Percentiles rank a stretch among this genome's conserved stretches.
These are phyloP conservation scores for Calonectria pauciramosa DNA, from an alignment of 2,329 filamentous ascomycete genomes.

Conservation along the genomic window DNA sequence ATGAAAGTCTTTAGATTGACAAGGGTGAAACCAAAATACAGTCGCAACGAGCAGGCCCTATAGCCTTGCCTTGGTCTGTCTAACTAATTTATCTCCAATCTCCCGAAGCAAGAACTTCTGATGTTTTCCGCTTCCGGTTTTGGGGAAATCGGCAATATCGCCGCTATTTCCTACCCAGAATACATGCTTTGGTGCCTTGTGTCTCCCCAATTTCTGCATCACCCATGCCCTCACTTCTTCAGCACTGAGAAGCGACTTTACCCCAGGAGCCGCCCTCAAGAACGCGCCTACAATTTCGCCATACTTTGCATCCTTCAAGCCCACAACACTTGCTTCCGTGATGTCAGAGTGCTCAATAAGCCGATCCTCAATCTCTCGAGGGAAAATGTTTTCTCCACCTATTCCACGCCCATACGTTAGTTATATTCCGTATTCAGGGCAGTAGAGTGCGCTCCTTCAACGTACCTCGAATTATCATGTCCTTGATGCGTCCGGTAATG, in stretches of 20 bases:
- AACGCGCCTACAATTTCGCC: constrained; percentile 87
- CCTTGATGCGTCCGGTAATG: constrained; percentile 88
- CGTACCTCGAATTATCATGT: constrained; percentile 83
- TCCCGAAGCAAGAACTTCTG: constrained; percentile 23
- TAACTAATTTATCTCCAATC: constrained; percentile 10
- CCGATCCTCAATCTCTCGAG: constrained; percentile 85
- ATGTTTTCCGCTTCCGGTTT: constrained; percentile 73
- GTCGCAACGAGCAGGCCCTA: background rate
- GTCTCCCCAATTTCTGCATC: constrained; percentile 66
- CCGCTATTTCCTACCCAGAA: constrained; percentile 76
- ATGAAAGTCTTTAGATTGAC: background rate
- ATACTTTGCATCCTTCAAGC: constrained; percentile 80
- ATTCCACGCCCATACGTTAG: background rate
- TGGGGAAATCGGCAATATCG: constrained; percentile 63
- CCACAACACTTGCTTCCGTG: constrained; percentile 80
- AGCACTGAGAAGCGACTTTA: constrained; percentile 52
- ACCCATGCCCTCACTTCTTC: constrained; percentile 69
- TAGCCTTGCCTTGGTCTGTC: constrained; percentile 3
- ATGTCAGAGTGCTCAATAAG: constrained; percentile 77
- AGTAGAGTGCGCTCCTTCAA: background rate
- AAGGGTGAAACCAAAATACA: background rate
- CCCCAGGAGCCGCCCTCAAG: constrained; percentile 53
- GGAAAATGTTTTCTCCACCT: constrained; percentile 86
- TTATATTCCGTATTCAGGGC: background rate
- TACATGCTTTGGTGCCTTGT: constrained; percentile 75